phyloP scores from a whole-genome alignment of 2,329 filamentous ascomycete genomes.

The Aspergillus calidoustus region DNA sequence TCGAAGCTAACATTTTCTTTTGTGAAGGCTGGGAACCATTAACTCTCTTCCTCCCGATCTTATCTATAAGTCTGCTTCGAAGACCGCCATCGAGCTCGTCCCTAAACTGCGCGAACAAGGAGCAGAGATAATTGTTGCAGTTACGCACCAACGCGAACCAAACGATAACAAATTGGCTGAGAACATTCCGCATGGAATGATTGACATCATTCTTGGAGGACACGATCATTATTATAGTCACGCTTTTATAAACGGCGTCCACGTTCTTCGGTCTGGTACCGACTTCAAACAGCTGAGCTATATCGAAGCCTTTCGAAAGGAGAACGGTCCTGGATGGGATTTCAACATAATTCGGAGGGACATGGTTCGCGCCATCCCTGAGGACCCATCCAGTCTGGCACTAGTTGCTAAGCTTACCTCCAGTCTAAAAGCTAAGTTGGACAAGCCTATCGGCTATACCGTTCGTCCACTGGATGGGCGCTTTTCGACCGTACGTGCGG shows the following conservation, averaged over 20 bases:
- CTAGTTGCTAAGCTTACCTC: constrained; percentile 73
- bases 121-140: constrained; percentile 78
- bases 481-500: constrained; percentile 77
- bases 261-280: constrained; percentile 83
- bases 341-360: constrained; percentile 78
- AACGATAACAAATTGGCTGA: constrained; percentile 86
- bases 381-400: constrained; percentile 64
- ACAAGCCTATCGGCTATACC: constrained; percentile 83
- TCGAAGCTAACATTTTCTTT: not conserved
- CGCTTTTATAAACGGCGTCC: constrained; percentile 74
- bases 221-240: constrained; percentile 91
- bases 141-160: constrained; percentile 85
- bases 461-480: constrained; percentile 81
- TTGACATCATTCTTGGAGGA: constrained; percentile 85
- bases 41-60: constrained; percentile 82
- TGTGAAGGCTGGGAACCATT: constrained; percentile 73
- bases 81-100: constrained; percentile 75
- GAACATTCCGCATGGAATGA: constrained; percentile 69
- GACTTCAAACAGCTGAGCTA: constrained; percentile 95
- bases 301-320: constrained; percentile 72
- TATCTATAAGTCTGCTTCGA: constrained; percentile 77
- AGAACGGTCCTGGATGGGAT: constrained; percentile 66
- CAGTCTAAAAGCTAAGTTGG: constrained; percentile 74
- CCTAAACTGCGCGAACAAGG: constrained; percentile 74
- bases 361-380: constrained; percentile 68